These are phyloP conservation scores for Huntiella savannae DNA, from an alignment of 2,329 filamentous ascomycete genomes.

Conservation along the genomic window DNA sequence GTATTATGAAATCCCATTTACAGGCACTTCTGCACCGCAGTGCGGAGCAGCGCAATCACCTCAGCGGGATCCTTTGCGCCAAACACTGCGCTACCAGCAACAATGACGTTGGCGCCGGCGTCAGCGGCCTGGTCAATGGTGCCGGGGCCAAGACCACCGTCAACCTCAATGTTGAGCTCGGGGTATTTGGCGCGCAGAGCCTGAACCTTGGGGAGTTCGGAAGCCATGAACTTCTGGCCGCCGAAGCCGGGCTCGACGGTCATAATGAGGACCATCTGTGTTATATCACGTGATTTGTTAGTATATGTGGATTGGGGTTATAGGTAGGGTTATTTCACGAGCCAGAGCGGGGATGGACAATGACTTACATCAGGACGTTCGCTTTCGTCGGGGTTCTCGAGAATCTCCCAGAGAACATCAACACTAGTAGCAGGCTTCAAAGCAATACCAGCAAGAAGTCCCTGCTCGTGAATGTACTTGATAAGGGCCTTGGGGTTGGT, in stretches of 20 bases:
- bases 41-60: slow-evolving; percentile 65
- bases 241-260: slow-evolving; percentile 95
- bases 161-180: slow-evolving; percentile 89
- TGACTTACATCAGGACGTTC: slow-evolving; percentile 73
- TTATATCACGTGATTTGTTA: slow-evolving; percentile 9
- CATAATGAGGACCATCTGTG: slow-evolving; percentile 94
- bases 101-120: slow-evolving; percentile 93
- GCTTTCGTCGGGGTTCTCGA: slow-evolving; percentile 51
- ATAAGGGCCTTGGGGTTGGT: slow-evolving; percentile 76
- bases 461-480: slow-evolving; percentile 71
- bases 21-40: slow-evolving; percentile 48
- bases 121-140: slow-evolving; percentile 91
- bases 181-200: slow-evolving; percentile 72
- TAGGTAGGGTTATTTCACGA: background rate
- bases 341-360: background rate
- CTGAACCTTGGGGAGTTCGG: slow-evolving; percentile 81
- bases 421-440: slow-evolving; percentile 86
- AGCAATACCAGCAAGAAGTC: slow-evolving; percentile 81
- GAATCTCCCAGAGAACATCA: slow-evolving; percentile 78
- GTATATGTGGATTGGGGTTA: background rate
- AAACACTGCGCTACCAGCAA: slow-evolving; percentile 90
- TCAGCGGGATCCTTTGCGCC: slow-evolving; percentile 73
- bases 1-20: background rate
- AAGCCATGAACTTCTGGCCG: slow-evolving; percentile 95
- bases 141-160: slow-evolving; percentile 70